A percentile compares a stretch with the other conserved stretches of the same genome.
phyloP scores from a whole-genome alignment of 768 basidiomycete genomes.

The Amanita pseudoporphyria region DNA sequence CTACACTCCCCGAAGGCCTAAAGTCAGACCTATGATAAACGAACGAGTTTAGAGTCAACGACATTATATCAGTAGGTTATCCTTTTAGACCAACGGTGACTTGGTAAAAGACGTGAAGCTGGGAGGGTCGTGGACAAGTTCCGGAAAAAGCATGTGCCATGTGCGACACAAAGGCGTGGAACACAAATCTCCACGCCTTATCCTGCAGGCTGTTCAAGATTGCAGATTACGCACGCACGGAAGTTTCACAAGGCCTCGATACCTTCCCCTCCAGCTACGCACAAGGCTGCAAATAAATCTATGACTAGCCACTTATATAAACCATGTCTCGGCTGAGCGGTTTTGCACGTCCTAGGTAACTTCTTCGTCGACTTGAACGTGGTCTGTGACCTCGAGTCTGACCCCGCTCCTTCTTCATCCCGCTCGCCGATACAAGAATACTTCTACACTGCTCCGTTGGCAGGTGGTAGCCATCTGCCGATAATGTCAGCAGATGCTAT shows the following conservation, averaged over 20 bases:
- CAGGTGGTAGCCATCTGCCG: neutral
- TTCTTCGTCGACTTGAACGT: slow-evolving; percentile 3
- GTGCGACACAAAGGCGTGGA: neutral
- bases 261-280: too few species aligned
- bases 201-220: slow-evolving; percentile 1
- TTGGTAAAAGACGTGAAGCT: too few species aligned
- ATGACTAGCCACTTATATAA: slow-evolving; percentile 4
- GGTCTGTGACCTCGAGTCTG: slow-evolving; percentile 4
- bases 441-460: neutral
- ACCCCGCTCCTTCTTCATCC: neutral
- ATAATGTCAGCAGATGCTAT: neutral
- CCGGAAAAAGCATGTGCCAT: neutral
- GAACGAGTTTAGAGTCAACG: too few species aligned
- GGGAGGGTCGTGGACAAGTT: too few species aligned
- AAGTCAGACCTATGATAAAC: too few species aligned
- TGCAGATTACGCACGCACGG: neutral
- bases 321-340: slow-evolving; percentile 5
- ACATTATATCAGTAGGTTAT: too few species aligned
- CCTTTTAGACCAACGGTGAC: too few species aligned
- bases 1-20: too few species aligned
- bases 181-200: neutral
- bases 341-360: slow-evolving; percentile 1
- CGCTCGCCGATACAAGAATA: neutral
- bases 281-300: neutral
- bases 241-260: too few species aligned